These are phyloP conservation scores for Diaporthe citriasiana DNA, from an alignment of 2,329 filamentous ascomycete genomes.

Conservation along the genomic window DNA sequence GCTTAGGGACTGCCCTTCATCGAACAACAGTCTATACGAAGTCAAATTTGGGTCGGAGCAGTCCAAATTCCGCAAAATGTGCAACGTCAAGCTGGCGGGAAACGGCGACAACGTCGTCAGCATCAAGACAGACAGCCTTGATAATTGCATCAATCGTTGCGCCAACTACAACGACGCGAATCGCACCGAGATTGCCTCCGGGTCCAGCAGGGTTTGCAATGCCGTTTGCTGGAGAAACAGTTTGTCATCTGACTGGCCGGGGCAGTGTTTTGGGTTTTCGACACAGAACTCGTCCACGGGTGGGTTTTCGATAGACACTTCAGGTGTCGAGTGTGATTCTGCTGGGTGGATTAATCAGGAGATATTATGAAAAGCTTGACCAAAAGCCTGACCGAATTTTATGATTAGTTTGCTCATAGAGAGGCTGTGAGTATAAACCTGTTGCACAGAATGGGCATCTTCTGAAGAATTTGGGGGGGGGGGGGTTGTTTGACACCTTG, in stretches of 20 bases:
- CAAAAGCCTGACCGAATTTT: neutral
- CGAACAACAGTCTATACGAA: neutral
- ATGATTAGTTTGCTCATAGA: neutral
- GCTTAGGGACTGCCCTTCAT: conserved; percentile 9
- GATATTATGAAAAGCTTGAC: neutral
- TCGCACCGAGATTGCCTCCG: neutral
- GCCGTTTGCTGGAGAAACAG: neutral
- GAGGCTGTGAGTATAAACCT: neutral
- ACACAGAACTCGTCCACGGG: conserved; percentile 1
- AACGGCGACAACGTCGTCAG: neutral
- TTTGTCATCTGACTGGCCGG: neutral
- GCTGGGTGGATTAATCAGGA: conserved; percentile 9
- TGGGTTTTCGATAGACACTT: neutral
- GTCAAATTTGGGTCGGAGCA: neutral
- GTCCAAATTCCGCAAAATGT: neutral
- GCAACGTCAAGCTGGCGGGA: neutral
- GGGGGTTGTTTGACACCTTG: no score
- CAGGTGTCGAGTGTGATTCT: neutral
- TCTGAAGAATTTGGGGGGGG: neutral
- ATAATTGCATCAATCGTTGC: neutral
- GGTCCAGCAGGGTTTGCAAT: neutral
- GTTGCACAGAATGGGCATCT: neutral
- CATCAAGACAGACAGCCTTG: neutral
- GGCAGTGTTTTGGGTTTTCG: neutral
- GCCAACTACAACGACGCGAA: neutral